These are phyloP conservation scores for Juglanconis juglandina DNA, from an alignment of 2,329 filamentous ascomycete genomes.

Conservation along the genomic window DNA sequence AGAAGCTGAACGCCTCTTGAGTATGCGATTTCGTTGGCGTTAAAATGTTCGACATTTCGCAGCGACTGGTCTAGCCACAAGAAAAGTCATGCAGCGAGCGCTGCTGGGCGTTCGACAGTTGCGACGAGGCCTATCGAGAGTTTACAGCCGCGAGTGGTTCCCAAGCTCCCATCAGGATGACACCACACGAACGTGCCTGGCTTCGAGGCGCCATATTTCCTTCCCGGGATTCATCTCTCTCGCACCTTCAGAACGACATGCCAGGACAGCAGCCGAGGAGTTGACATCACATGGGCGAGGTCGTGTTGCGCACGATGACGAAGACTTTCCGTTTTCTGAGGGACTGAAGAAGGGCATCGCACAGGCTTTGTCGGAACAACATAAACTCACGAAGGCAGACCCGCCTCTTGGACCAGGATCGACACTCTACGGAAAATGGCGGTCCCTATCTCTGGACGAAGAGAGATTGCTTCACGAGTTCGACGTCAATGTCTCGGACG, in stretches of 20 bases:
- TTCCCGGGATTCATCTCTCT: constrained; percentile 1
- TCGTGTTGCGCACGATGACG: not conserved
- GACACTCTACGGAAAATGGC: constrained; percentile 25
- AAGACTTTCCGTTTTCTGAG: constrained; percentile 10
- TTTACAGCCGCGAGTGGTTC: not conserved
- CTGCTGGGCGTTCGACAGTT: constrained; percentile 12
- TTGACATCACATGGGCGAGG: constrained; percentile 1
- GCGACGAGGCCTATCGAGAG: constrained; percentile 7
- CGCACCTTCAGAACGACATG: not conserved
- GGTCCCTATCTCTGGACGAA: constrained; percentile 23
- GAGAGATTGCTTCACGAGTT: constrained; percentile 25
- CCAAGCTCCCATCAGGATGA: not conserved
- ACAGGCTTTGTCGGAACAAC: constrained; percentile 2
- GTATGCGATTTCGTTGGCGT: not conserved
- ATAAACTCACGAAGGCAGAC: not conserved
- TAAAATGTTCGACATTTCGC: not conserved
- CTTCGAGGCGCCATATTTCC: constrained; percentile 1
- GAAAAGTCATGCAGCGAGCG: constrained; percentile 17
- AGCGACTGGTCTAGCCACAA: constrained; percentile 9
- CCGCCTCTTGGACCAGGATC: constrained; percentile 11
- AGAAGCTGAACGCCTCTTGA: too few species aligned
- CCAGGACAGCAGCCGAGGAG: constrained; percentile 15
- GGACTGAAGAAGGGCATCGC: constrained; percentile 12
- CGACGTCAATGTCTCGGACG: constrained; percentile 16
- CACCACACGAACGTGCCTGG: too few species aligned